Evolutionary conservation across 805 yeast genomes (phyloP), one percentile per base, ranked within the genome.

Genomic region (Ogataea paradorogensis): DNA sequence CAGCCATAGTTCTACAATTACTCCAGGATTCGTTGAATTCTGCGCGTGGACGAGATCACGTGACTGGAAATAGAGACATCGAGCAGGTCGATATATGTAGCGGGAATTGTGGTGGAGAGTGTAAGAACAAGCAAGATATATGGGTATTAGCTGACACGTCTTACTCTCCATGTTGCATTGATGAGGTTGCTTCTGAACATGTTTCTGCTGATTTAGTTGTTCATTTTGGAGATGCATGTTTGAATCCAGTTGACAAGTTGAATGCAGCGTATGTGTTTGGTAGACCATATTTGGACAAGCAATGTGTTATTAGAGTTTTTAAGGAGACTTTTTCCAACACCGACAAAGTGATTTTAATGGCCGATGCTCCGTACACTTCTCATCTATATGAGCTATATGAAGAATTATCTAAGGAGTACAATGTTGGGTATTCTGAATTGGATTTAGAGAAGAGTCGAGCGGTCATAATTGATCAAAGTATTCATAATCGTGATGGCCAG

Each of bases 81-180:
- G 62, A 59, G 25, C 21, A 56, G 0, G 42, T 50, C 5, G 40
- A 46, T n/a, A 42, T 49, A 15, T 58, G 58, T 29, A 48, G 54
- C 1, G 61, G 62, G 4, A 30, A 45, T 2, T 58, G 62, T 42
- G 63, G 64, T 5, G 52, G 44, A 7, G 50, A 57, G 18, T 55
- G 61, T 49, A 44, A 50, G 46, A 44, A 51, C 15, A 35, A 44
- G 27, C 57, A 56, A 48, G 65, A 73, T 35, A 72, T 84, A 9
- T 91, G 91, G 85, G 76, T 91, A 13, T 65, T 93, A 26, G 99
- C 98, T 0, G 99, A 93, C 56, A 91, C 99, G 0, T 88, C 97
- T 0, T 93, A 93, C 55, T 86, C 96, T 21, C 72, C 96, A 1
- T 93, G 99, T 62, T 93, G 99, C 64, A 83, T 91, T 9, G 99